Evolutionary conservation across 1,139 yeast species (phyloP), one percentile per base, ranked within the genome.

Genomic region (Scheffersomyces lignicola): DNA sequence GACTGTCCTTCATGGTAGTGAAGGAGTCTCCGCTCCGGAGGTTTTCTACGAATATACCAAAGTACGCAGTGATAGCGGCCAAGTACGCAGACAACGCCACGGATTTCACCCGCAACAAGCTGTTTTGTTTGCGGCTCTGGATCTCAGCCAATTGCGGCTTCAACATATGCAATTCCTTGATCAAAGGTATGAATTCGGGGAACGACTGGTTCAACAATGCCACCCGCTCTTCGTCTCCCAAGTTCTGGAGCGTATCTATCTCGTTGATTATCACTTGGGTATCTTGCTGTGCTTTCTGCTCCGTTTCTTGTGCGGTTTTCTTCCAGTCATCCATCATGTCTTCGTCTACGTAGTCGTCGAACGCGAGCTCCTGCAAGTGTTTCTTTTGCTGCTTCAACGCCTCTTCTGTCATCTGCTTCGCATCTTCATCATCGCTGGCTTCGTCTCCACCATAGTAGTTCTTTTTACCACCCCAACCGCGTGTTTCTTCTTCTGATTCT

Each of bases 371-470:
- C 45, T 80, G 78, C 42, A 90, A 64, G 53, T 90, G 96, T 56
- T 82, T 80, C 65, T 83, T 85, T 60, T 90, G 97, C 45, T 88
- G 81, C 54, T 89, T 79, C 38, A 87, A 54, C 1, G 97, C 97
- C 62, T 92, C 97, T 47, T 81, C 81, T 38, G 94, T 92, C 65
- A 89, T 83, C 42, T 78, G 80, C 42, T 78, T 80, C 5, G 87
- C 86, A 31, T 80, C 84, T 41, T 83, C 96, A 26, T 82, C 88
- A 43, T 84, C 88, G 39, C 74, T 78, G 28, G 60, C 73, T 20
- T 83, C 90, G 23, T 94, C 97, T 38, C 95, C 95, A 34, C 82
- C 83, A 50, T 78, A 92, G 58, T 88, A 90, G 48, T 85, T 82
- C 44, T 76, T 73, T 18, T 79, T 73, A 3, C 76, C 67, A 32